Evolutionary conservation across 2,329 filamentous ascomycete genomes (phyloP), one percentile per base, ranked within the genome.

Genomic region (Juglanconis oblonga): DNA sequence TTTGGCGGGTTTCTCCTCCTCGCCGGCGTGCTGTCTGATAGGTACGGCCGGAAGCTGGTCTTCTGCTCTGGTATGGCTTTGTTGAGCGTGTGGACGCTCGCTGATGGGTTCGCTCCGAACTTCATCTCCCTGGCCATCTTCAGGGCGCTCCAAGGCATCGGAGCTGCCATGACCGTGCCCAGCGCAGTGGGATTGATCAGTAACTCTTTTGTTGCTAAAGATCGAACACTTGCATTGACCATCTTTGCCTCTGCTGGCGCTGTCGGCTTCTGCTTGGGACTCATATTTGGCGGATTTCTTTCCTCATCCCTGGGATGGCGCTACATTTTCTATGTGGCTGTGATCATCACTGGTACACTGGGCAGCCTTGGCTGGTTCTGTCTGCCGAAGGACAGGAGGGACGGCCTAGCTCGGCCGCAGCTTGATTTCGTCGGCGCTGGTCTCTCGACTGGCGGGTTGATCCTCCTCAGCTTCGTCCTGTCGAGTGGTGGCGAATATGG

Each of bases 121-220:
- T 80, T 79, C 33, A 74, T 76, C 36, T 74, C 76, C 52, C 66
- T 77, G 1, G 72, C 75, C 2, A 69, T 72, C 4, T 76, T 77
- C 56, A 74, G 79, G n/a, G 79, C 77, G 0, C 67, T 81, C 0
- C 77, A 80, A 50, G 79, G 79, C 1, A 71, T 79, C 9, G 77
- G 77, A 1, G 70, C 77, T 1, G 77, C 78, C 5, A 73, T 81
- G 73, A 78, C 77, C 3, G 70, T 81, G 0, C 78, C 78, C 1
- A 77, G 78, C 0, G 76, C 76, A 0, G 77, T 80, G 0, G 73
- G 77, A 1, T 74, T 81, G 44, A 61, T 81, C 55, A 73, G 68
- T 52, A 78, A 67, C 24, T 76, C 75, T 64, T 76, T 76, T 29
- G 71, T 71, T 9, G 69, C 71, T 10, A 66, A 71, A 42, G 74